Evolutionary conservation across 495 filamentous ascomycete genomes (phyloP), one percentile per base, ranked within the genome.

Genomic region (Cercophora sp.): DNA sequence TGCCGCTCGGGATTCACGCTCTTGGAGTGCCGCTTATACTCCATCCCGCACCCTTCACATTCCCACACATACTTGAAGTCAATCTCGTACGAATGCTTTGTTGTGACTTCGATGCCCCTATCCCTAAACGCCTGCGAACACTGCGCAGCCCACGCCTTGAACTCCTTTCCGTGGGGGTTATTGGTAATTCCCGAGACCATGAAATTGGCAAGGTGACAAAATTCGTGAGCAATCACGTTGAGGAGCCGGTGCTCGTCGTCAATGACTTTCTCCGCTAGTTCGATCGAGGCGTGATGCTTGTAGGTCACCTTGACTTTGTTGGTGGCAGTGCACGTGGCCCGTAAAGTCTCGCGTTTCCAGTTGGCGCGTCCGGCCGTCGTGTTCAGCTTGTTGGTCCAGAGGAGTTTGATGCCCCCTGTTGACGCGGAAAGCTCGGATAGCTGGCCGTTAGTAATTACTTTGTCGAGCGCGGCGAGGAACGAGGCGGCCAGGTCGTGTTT

Each of bases 221-320:
- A 98, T 57, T 98, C 93, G 67, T 98, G 93, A 2, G 91, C 89
- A 18, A 96, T 61, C 0, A 88, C 88, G 66, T 96, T 95, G 41
- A 91, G 73, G 18, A 98, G 76, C 18, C 90, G 83, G 37, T 88
- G 74, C 50, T 86, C 79, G 63, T 84, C 80, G 64, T 85, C 78
- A 47, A 97, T 87, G 41, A 98, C 86, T 52, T 90, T 91, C 48
- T 87, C 82, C 0, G 92, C 87, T 3, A 98, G 80, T 58, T 97
- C 91, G 63, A 98, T 96, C 9, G 69, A 79, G 5, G 88, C 89
- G 57, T 84, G 64, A 63, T 96, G 88, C 25, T 75, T 73, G 51
- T 73, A 56, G 20, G 44, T 51, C 18, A 56, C 50, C 16, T 23
- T 41, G 11, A 40, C 41, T 27, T 32, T 23, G 23, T 47, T 41